A percentile compares a stretch with the other conserved stretches of the same genome.
phyloP scores from a whole-genome alignment of 2,329 filamentous ascomycete genomes.

The Colletotrichum sp. region DNA sequence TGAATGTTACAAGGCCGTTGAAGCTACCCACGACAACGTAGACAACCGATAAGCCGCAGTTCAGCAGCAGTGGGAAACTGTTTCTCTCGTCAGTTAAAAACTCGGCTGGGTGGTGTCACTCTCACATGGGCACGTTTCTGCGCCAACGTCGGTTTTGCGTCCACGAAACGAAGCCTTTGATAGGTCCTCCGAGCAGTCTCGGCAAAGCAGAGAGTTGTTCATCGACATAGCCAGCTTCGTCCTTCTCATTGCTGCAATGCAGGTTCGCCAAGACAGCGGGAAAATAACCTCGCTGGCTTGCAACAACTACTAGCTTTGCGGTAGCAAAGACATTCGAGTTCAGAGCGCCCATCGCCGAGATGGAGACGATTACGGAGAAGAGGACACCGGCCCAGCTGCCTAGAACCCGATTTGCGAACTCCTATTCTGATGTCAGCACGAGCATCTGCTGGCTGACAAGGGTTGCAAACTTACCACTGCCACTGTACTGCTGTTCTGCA shows the following conservation, averaged over 20 bases:
- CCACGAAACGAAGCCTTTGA: conserved; percentile 25
- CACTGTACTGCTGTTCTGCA: conserved; percentile 43
- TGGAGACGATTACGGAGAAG: conserved; percentile 41
- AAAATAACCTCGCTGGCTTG: conserved; percentile 32
- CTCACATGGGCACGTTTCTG: conserved; percentile 25
- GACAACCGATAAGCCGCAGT: conserved; percentile 26
- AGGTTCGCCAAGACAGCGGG: conserved; percentile 29
- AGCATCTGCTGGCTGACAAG: not conserved
- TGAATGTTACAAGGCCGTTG: conserved; percentile 29
- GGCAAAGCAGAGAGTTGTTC: conserved; percentile 21
- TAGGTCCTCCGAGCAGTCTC: conserved; percentile 20
- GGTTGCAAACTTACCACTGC: conserved; percentile 40
- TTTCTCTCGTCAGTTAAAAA: not conserved
- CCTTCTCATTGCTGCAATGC: conserved; percentile 28
- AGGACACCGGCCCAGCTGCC: conserved; percentile 40
- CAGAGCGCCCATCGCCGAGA: conserved; percentile 45
- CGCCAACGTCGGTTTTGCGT: conserved; percentile 27
- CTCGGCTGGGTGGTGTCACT: not conserved
- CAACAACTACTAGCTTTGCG: conserved; percentile 43
- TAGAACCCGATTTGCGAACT: conserved; percentile 33
- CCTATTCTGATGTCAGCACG: conserved; percentile 28
- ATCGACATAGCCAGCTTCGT: conserved; percentile 29
- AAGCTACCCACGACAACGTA: conserved; percentile 29
- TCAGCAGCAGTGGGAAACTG: conserved; percentile 27
- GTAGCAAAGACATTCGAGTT: conserved; percentile 49